Conservation (phyloP, 2,329 filamentous ascomycete species). For the Curvularia eragrostidis region DNA sequence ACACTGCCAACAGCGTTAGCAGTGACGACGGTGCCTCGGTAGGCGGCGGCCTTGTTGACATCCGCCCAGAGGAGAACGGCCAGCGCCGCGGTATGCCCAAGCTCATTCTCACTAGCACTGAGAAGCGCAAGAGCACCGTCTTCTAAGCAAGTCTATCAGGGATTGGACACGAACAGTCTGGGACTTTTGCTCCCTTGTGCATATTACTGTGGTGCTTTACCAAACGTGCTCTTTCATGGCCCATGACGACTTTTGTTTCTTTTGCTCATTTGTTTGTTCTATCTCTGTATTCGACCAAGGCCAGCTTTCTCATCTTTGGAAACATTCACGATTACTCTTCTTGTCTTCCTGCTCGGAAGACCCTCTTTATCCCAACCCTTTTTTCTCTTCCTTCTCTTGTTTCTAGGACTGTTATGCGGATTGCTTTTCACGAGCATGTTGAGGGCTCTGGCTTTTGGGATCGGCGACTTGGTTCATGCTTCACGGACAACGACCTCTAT, state of each 20-base stretch:
- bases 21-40: constrained; percentile 65
- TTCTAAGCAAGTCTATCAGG: constrained; percentile 53
- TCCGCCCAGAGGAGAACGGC: constrained; percentile 59
- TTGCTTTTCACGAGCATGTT: constrained; percentile 46
- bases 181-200: constrained; percentile 39
- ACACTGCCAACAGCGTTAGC: constrained; percentile 68
- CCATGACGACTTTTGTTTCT: constrained; percentile 45
- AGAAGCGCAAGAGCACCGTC: constrained; percentile 83
- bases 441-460: constrained; percentile 34
- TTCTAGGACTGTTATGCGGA: constrained; percentile 36
- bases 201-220: constrained; percentile 43
- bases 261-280: constrained; percentile 37
- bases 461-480: constrained; percentile 20
- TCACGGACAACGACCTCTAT: constrained; percentile 40
- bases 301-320: constrained; percentile 26
- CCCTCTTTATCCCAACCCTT: constrained; percentile 36
- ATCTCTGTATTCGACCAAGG: constrained; percentile 34
- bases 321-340: constrained; percentile 42
- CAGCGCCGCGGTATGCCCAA: constrained; percentile 82
- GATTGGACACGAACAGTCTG: constrained; percentile 25
- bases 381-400: constrained; percentile 6
- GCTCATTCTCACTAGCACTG: constrained; percentile 84
- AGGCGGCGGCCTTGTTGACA: constrained; percentile 62
- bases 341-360: constrained; percentile 32
- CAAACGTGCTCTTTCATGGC: constrained; percentile 43